Base-by-base conservation (phyloP, 1,284 basidiomycete species). In the Amylostereum chailletii region DNA sequence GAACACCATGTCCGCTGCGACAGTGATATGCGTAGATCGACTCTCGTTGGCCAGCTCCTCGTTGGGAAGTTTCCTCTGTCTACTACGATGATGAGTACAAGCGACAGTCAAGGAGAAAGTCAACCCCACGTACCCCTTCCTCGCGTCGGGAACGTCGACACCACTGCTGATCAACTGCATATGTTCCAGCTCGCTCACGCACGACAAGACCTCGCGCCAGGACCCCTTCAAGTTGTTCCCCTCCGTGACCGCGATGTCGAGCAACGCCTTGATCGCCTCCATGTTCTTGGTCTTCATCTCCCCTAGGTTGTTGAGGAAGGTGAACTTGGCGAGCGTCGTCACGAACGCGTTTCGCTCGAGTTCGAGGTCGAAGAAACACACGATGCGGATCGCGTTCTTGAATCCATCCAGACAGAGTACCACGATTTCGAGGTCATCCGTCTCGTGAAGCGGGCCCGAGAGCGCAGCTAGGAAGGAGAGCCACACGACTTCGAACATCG, bases 201-300 rank as follows among this genome's bases (percentile, higher is more conserved):
- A 97, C 30, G 85, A 90, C 55, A 98, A 67, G 32, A 98, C 91
- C 57, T 97, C 94, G 55, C 87, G 86, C 94, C 94, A 98, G n/a
- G 88, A 92, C 1, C 83, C 84, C 69, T 93, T 94, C 51, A 98
- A 75, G 63, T 93, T 85, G 63, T 95, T 96, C 55, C 94, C 94
- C 63, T 98, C 94, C 9, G 82, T 86, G 40, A 95, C 85, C 5
- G 94, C 94, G 44, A 97, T 83, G 62, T 97, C 94, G 29, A 98
- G 71, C 51, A 98, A 71, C 2, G 90, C 73, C 67, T 96, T 97
- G 70, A 98, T 96, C 2, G 94, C 94, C 63, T 97, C 94, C 81
- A 98, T 94, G 62, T 97, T 97, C 74, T 97, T 97, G 37, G 90
- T 79, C 70, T 93, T 94, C 94, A 98, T 98, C 72, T 97, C 94